Conservation (phyloP, 495 filamentous ascomycete genomes). For the Bacidia rubella region DNA sequence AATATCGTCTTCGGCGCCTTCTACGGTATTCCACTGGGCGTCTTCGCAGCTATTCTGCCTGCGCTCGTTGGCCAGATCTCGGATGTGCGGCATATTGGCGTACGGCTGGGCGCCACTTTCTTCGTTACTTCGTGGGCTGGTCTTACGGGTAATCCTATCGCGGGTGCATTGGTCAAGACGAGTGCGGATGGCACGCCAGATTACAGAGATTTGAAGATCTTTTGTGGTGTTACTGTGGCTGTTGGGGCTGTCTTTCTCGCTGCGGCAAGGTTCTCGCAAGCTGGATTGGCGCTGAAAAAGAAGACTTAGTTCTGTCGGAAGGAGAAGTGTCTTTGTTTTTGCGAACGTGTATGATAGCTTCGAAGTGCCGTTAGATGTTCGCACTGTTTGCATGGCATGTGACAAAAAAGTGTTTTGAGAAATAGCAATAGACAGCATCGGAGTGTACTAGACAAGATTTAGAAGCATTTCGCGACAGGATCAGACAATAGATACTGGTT, state of each 20-base stretch:
- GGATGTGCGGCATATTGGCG: neutral
- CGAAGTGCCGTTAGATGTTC: too few species aligned
- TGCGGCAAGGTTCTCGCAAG: neutral
- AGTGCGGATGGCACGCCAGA: neutral
- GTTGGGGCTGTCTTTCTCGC: too few species aligned
- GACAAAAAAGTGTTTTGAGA: too few species aligned
- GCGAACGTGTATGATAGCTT: too few species aligned
- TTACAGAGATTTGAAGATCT: too few species aligned
- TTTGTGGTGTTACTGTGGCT: neutral
- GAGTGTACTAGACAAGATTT: too few species aligned
- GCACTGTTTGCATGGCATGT: too few species aligned
- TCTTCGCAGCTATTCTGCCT: neutral
- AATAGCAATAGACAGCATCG: too few species aligned
- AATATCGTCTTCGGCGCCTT: neutral
- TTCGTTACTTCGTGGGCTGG: neutral
- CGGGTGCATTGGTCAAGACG: neutral
- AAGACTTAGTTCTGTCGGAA: neutral
- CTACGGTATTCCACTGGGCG: neutral
- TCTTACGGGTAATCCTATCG: neutral
- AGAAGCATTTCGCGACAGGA: too few species aligned
- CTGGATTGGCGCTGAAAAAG: constrained; percentile 1
- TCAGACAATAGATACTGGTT: too few species aligned
- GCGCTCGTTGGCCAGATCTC: neutral
- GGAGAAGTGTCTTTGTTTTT: constrained; percentile 2
- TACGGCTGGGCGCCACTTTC: neutral